phyloP scores from a whole-genome alignment of 106 monocot species.

The Dioscorea alata region DNA sequence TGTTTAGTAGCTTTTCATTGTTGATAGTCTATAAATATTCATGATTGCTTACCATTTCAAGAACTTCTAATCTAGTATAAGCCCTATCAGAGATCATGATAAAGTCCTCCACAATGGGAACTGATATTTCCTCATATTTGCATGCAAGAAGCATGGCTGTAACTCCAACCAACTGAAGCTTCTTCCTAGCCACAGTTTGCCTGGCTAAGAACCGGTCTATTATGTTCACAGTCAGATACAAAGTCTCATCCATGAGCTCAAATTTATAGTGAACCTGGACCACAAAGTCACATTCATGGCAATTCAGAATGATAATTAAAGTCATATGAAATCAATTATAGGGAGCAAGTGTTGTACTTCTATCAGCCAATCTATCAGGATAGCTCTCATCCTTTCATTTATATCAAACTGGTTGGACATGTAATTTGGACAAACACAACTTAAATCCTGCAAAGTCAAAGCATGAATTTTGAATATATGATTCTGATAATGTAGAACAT shows the following conservation, averaged over 20 bases:
- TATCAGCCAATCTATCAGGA: conserved; percentile 65
- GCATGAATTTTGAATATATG: neutral
- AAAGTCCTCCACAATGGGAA: conserved; percentile 72
- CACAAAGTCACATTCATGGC: neutral
- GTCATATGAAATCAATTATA: neutral
- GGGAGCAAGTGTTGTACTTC: conserved; percentile 24
- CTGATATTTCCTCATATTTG: conserved; percentile 84
- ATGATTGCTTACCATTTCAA: conserved; percentile 10
- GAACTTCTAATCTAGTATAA: conserved; percentile 40
- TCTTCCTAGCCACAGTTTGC: conserved; percentile 29
- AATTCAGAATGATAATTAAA: neutral
- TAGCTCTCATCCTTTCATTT: conserved; percentile 63
- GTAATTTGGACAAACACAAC: conserved; percentile 59
- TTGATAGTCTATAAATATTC: too few species aligned
- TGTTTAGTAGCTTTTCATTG: too few species aligned
- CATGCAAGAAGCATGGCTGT: conserved; percentile 71
- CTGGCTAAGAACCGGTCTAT: conserved; percentile 55
- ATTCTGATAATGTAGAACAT: neutral
- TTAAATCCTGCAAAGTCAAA: conserved; percentile 31
- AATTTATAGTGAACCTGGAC: conserved; percentile 73
- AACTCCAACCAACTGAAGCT: conserved; percentile 71
- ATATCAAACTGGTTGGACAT: conserved; percentile 59
- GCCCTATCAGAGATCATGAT: conserved; percentile 56
- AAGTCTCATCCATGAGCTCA: conserved; percentile 62
- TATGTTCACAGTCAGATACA: conserved; percentile 53